Percentiles rank a stretch among this genome's conserved stretches.
Evolutionary conservation across 305 asterid genomes (phyloP).

Genomic region (Salvia sclarea): DNA sequence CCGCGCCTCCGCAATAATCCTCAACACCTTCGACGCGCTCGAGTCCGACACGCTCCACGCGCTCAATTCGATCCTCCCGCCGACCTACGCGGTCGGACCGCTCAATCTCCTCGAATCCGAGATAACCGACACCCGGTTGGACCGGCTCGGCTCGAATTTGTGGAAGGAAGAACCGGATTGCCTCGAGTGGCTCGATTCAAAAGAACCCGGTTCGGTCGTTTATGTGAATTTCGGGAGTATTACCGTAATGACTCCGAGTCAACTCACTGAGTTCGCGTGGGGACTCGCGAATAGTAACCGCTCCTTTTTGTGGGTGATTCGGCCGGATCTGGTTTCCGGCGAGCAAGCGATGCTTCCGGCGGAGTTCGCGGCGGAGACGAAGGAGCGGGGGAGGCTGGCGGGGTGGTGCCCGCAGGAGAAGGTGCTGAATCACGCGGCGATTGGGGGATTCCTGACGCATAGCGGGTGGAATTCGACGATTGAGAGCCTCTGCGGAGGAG

Average conservation of each 20-base stretch:
- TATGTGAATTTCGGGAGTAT: slow-evolving; percentile 61
- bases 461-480: slow-evolving; percentile 61
- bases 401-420: slow-evolving; percentile 59
- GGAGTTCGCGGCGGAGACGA: slow-evolving; percentile 40
- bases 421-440: slow-evolving; percentile 44
- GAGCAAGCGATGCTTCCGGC: slow-evolving; percentile 37
- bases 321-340: slow-evolving; percentile 55
- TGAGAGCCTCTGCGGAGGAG: slow-evolving; percentile 48
- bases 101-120: slow-evolving; percentile 39
- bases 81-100: slow-evolving; percentile 55
- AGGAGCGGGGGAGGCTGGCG: slow-evolving; percentile 42
- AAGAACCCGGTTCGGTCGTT: slow-evolving; percentile 42
- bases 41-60: slow-evolving; percentile 38
- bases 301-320: slow-evolving; percentile 49
- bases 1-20: slow-evolving; percentile 40
- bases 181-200: slow-evolving; percentile 57
- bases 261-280: slow-evolving; percentile 63
- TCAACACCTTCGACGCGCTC: slow-evolving; percentile 47
- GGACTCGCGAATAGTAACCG: slow-evolving; percentile 57
- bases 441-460: slow-evolving; percentile 64
- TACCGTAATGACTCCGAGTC: slow-evolving; percentile 45
- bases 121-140: slow-evolving; percentile 20
- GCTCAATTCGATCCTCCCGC: slow-evolving; percentile 46
- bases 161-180: slow-evolving; percentile 59
- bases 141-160: slow-evolving; percentile 45